Percentiles rank a stretch among this genome's conserved stretches.
phyloP scores from a whole-genome alignment of 257 asterid species.

The Apocynum venetum region DNA sequence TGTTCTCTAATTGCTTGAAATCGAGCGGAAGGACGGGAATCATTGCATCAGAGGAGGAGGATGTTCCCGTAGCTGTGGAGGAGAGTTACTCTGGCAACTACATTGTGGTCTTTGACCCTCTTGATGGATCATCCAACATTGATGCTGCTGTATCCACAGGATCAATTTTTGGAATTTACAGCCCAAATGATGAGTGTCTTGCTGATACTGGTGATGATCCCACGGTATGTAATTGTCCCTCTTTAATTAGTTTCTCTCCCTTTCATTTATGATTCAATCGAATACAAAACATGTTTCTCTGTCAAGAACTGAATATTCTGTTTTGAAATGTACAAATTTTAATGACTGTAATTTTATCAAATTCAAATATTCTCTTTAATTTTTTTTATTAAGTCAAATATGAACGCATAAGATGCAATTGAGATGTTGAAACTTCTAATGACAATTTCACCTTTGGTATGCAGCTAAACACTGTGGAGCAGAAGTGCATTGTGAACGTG shows the following conservation, averaged over 20 bases:
- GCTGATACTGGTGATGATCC: constrained; percentile 58
- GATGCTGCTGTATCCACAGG: constrained; percentile 97
- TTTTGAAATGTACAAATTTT: no score
- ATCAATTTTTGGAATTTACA: constrained; percentile 87
- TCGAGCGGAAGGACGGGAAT: constrained; percentile 98
- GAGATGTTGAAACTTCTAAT: background rate
- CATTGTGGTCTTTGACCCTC: constrained; percentile 93
- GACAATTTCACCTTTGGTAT: background rate
- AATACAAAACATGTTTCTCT: no score
- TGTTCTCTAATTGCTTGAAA: constrained; percentile 75
- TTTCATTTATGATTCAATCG: background rate
- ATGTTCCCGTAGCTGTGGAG: constrained; percentile 96
- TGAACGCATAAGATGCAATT: background rate
- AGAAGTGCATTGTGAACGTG: constrained; percentile 71
- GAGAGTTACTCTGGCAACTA: constrained; percentile 96
- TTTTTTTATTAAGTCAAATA: no score
- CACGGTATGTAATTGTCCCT: constrained; percentile 31
- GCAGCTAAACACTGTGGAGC: constrained; percentile 57
- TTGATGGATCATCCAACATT: constrained; percentile 93
- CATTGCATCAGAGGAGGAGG: constrained; percentile 98
- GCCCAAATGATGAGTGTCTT: constrained; percentile 82
- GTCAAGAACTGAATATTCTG: no score
- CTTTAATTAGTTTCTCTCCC: background rate
- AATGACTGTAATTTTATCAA: no score
- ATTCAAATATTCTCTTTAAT: no score